These are phyloP conservation scores for Solanum dulcamara DNA, from an alignment of 257 asterid genomes.

Conservation along the genomic window DNA sequence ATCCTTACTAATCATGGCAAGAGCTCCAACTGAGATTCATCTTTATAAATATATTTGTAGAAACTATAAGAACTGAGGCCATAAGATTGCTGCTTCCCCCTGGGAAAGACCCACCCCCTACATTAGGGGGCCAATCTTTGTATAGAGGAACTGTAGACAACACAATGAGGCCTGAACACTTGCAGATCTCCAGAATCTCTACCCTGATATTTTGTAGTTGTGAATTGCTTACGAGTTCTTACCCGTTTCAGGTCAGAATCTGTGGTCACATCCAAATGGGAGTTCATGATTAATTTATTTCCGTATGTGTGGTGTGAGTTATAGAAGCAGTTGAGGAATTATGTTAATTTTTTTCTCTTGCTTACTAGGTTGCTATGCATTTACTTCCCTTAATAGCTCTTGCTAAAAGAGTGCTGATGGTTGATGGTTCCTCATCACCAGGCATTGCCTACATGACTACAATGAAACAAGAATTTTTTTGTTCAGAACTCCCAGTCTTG, in stretches of 20 bases:
- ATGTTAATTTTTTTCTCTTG: not conserved
- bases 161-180: constrained; percentile 56
- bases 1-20: not conserved
- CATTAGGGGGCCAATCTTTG: constrained; percentile 48
- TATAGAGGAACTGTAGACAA: constrained; percentile 28
- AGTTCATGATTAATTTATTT: not conserved
- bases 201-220: constrained; percentile 64
- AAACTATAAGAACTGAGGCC: constrained; percentile 37
- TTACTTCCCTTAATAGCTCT: constrained; percentile 46
- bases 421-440: constrained; percentile 51
- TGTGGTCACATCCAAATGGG: not conserved
- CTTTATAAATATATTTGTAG: constrained; percentile 29
- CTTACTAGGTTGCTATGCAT: constrained; percentile 65
- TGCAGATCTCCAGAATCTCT: constrained; percentile 57
- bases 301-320: not conserved
- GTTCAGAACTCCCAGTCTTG: constrained; percentile 65
- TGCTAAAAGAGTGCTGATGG: constrained; percentile 65
- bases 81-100: constrained; percentile 57
- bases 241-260: constrained; percentile 64
- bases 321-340: not conserved
- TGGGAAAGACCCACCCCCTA: constrained; percentile 66
- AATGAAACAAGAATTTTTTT: constrained; percentile 55
- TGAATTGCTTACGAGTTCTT: constrained; percentile 54
- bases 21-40: constrained; percentile 1
- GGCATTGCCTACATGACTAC: constrained; percentile 41